These are phyloP conservation scores for Cenchrus purpureus DNA, from an alignment of 176 grass and related monocot genomes.

Conservation along the genomic window DNA sequence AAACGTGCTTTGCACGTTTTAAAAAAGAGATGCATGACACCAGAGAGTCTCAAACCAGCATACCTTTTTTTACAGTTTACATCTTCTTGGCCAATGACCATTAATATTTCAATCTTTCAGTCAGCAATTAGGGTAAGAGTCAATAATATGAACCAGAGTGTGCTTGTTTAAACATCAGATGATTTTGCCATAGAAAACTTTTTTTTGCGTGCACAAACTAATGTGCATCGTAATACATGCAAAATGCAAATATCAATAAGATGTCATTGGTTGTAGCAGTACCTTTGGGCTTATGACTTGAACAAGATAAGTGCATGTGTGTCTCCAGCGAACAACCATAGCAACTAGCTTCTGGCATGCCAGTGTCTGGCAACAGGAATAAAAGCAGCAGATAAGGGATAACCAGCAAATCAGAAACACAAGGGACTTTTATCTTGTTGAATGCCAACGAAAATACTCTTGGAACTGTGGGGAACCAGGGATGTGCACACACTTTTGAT, in stretches of 20 bases:
- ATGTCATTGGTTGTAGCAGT: constrained; percentile 22
- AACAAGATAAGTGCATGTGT: constrained; percentile 80
- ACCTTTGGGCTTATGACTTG: constrained; percentile 70
- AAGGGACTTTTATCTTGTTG: constrained; percentile 5
- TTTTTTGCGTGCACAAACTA: constrained; percentile 7
- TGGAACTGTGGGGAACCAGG: not conserved
- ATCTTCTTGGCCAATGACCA: not conserved
- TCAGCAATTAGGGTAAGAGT: constrained; percentile 9
- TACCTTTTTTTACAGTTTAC: not conserved
- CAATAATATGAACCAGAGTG: not conserved
- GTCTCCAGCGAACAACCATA: constrained; percentile 78
- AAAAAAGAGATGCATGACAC: no score
- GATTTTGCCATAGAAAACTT: not conserved
- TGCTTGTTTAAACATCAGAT: not conserved
- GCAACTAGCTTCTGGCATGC: constrained; percentile 90
- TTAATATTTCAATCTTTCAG: constrained; percentile 22
- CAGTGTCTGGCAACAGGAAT: constrained; percentile 68
- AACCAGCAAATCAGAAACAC: not conserved
- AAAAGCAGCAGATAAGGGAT: constrained; percentile 49
- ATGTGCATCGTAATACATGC: not conserved
- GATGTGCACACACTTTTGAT: not conserved
- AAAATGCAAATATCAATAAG: not conserved
- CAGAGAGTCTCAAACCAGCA: not conserved
- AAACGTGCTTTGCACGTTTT: no score
- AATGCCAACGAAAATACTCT: constrained; percentile 20